A percentile compares a stretch with the other conserved stretches of the same genome.
Conservation (phyloP, 2,329 filamentous ascomycete species). For the Calonectria honghensis region DNA sequence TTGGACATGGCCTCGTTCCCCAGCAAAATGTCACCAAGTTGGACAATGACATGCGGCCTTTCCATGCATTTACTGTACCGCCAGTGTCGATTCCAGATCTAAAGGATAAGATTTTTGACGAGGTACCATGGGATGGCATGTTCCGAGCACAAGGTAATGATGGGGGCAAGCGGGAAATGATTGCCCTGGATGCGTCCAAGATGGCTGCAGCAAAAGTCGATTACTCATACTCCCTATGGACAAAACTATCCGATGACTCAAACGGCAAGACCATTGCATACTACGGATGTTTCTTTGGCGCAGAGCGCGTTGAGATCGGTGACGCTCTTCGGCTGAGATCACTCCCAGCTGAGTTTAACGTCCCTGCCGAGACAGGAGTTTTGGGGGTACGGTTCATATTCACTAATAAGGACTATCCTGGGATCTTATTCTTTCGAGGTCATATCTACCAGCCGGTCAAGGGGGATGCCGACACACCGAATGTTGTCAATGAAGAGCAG, state of each 20-base stretch:
- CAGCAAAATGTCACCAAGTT: constrained; percentile 63
- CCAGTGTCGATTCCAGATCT: constrained; percentile 63
- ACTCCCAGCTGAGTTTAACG: constrained; percentile 61
- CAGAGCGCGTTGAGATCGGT: constrained; percentile 68
- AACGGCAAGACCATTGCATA: constrained; percentile 61
- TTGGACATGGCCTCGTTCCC: constrained; percentile 62
- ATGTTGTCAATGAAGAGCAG: constrained; percentile 60
- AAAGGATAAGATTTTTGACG: constrained; percentile 63
- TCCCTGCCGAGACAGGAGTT: constrained; percentile 57
- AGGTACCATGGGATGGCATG: constrained; percentile 65
- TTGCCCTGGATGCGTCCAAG: constrained; percentile 71
- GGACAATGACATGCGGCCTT: constrained; percentile 67
- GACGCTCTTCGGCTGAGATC: constrained; percentile 70
- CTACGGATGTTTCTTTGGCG: constrained; percentile 70
- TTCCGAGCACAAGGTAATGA: constrained; percentile 60
- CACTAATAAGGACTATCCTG: constrained; percentile 60
- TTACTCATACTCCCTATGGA: constrained; percentile 70
- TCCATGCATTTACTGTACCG: constrained; percentile 71
- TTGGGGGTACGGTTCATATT: constrained; percentile 65
- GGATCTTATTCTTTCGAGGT: constrained; percentile 63
- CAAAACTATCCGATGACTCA: constrained; percentile 56
- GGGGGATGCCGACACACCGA: constrained; percentile 51
- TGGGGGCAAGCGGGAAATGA: constrained; percentile 61
- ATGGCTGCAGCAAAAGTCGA: constrained; percentile 70
- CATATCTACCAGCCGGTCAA: constrained; percentile 62